Evolutionary conservation across 2,329 filamentous ascomycete genomes (phyloP).

Genomic region (Ceratocystiopsis brevicomis): DNA sequence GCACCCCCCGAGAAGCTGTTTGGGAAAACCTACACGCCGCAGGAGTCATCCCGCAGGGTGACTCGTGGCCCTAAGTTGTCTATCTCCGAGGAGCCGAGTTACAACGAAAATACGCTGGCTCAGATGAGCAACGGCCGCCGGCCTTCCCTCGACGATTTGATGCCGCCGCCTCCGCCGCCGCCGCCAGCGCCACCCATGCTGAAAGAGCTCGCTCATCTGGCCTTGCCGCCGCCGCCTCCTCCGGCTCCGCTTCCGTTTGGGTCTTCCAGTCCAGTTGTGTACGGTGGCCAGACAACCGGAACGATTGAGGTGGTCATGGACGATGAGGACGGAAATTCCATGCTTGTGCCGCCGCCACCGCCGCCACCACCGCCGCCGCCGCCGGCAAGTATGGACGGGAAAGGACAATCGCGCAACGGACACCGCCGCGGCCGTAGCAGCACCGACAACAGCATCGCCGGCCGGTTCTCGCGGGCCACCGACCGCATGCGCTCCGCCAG

Average conservation of each 20-base stretch:
- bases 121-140: conserved; percentile 13
- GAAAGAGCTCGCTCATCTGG: conserved; percentile 44
- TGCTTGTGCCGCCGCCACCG: conserved; percentile 5
- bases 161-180: conserved; percentile 33
- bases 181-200: conserved; percentile 30
- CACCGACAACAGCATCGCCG: conserved; percentile 31
- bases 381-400: neutral
- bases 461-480: conserved; percentile 36
- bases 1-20: conserved; percentile 26
- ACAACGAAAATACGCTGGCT: neutral
- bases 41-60: neutral
- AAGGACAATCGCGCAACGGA: conserved; percentile 16
- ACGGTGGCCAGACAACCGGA: conserved; percentile 28
- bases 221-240: conserved; percentile 40
- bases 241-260: conserved; percentile 35
- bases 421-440: conserved; percentile 40
- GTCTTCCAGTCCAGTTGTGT: conserved; percentile 20
- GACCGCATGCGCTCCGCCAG: conserved; percentile 42
- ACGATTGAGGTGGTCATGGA: conserved; percentile 51
- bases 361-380: conserved; percentile 10
- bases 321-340: conserved; percentile 24
- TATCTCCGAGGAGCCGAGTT: neutral
- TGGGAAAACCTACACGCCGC: neutral
- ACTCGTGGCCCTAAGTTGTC: conserved; percentile 2
- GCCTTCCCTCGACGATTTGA: conserved; percentile 29